phyloP scores from a whole-genome alignment of 768 basidiomycete species.

The Cyclocybe cylindracea region DNA sequence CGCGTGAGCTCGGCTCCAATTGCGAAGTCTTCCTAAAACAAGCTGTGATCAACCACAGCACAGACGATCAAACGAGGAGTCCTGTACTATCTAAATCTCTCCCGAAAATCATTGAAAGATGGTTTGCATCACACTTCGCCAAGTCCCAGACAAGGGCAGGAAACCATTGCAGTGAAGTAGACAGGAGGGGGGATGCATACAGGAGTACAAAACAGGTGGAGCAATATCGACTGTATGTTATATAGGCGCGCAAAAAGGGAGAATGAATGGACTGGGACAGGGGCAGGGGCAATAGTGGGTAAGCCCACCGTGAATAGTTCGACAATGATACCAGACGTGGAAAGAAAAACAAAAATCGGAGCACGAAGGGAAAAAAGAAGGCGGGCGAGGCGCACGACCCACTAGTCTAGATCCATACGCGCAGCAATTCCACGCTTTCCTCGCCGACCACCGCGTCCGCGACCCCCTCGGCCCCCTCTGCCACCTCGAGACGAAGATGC shows the following conservation, averaged over 20 bases:
- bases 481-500: slow-evolving; percentile 32
- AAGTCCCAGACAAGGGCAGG: no score
- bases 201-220: slow-evolving; percentile 1
- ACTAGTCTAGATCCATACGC: slow-evolving; percentile 59
- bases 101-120: no score
- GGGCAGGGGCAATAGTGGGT: background rate
- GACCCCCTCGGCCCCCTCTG: slow-evolving; percentile 37
- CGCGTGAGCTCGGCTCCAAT: slow-evolving; percentile 22
- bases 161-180: no score
- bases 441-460: slow-evolving; percentile 38
- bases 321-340: slow-evolving; percentile 3
- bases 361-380: slow-evolving; percentile 10
- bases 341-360: slow-evolving; percentile 5
- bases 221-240: slow-evolving; percentile 1
- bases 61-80: no score
- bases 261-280: background rate
- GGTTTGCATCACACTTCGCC: no score
- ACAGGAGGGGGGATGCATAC: background rate
- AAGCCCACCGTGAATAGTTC: background rate
- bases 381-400: slow-evolving; percentile 2
- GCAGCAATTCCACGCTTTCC: slow-evolving; percentile 37
- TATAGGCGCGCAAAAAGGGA: background rate
- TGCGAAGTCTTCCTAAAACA: slow-evolving; percentile 10
- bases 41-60: slow-evolving; percentile 6
- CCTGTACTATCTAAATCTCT: no score